Evolutionary conservation across 106 monocot genomes (phyloP).

Genomic region (Gastrodia elata): DNA sequence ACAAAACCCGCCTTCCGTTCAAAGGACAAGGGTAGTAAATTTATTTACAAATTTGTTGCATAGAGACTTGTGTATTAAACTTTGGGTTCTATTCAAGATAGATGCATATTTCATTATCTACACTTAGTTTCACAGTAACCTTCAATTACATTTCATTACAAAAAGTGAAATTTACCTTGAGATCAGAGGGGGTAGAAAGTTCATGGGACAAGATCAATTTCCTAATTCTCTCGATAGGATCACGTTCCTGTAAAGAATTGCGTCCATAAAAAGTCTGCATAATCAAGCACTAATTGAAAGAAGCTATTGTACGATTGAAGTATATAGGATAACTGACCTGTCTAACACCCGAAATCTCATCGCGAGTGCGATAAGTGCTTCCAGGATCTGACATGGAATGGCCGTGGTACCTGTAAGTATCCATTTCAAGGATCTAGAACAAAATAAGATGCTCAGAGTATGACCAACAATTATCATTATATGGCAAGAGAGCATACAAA

Average conservation of each 20-base stretch:
- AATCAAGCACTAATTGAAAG: neutral
- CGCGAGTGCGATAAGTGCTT: conserved; percentile 92
- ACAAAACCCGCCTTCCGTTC: neutral
- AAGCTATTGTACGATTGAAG: neutral
- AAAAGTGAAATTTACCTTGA: conserved; percentile 60
- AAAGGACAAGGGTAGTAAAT: too few species aligned
- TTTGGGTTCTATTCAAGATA: too few species aligned
- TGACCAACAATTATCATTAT: neutral
- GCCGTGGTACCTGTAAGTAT: conserved; percentile 95
- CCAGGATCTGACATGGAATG: conserved; percentile 99
- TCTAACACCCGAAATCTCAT: conserved; percentile 81
- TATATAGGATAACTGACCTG: conserved; percentile 34
- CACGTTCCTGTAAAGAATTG: conserved; percentile 34
- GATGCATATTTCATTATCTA: too few species aligned
- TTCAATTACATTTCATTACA: neutral
- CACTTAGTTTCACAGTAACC: too few species aligned
- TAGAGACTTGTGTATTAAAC: too few species aligned
- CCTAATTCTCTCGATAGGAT: conserved; percentile 84
- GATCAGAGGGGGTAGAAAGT: conserved; percentile 58
- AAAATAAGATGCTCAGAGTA: neutral
- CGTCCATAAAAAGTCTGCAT: neutral
- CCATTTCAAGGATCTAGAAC: conserved; percentile 95
- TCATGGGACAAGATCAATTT: conserved; percentile 79
- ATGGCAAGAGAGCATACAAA: neutral
- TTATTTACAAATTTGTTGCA: too few species aligned